Base-by-base conservation (phyloP, 805 yeast species). In the Starmerella sp. region DNA sequence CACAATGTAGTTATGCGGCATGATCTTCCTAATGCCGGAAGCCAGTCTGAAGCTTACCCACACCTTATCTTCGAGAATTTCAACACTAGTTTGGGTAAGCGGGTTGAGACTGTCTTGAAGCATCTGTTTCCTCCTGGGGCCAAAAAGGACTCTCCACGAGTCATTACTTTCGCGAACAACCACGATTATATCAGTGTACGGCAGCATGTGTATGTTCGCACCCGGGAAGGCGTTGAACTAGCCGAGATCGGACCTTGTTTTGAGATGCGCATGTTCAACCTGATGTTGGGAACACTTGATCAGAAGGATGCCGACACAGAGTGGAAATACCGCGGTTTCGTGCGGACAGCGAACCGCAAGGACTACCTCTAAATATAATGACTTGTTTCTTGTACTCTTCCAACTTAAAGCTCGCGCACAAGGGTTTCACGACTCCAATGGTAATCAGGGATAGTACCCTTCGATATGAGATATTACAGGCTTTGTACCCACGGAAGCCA, bases 171-270 rank as follows among this genome's bases (percentile, higher is more conserved):
- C 72, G 81, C 86, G 44, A 93, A 93, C 68, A 78, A 80, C 53
- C 95, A 88, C 48, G 99, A 93, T 71, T 93, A 81, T 66, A 91
- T 93, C 57, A 81, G 89, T 58, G 97, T 93, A 5, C 79, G 99
- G 69, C 98, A 93, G 66, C 99, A 93, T 67, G 84, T 93, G 1
- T 93, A 86, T 67, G 96, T 89, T 5, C 83, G 81, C 66, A 88
- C 96, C 0, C 83, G 84, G 62, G 96, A 89, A 59, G 78, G 78
- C 15, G 96, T 89, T 1, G 97, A 93, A 68, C 71, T 93, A 54
- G 90, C 96, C 56, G 99, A 93, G 68, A 85, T 93, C 38, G 99
- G 99, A 0, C 99, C 99, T n/a, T 76, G 99, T 59, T 93, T 93
- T 64, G 98, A 93, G 71, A 90, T 93, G 97, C 80, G 89, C 67